These are phyloP conservation scores for Spathaspora boniae DNA, from an alignment of 805 yeast species.

Conservation along the genomic window DNA sequence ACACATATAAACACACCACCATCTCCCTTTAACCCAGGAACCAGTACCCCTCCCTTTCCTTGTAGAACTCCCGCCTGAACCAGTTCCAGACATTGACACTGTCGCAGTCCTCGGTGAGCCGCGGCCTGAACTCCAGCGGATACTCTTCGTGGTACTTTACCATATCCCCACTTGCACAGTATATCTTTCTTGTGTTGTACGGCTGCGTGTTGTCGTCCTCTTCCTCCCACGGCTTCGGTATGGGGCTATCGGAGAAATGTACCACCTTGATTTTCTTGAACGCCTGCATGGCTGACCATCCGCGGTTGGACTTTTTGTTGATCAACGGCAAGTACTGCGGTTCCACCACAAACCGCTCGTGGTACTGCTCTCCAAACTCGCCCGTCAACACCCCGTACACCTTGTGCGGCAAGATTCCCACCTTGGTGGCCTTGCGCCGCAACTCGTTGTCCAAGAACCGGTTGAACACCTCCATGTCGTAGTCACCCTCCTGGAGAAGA, in stretches of 20 bases:
- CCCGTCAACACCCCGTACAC: slow-evolving; percentile 51
- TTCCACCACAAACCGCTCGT: slow-evolving; percentile 39
- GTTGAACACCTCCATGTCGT: slow-evolving; percentile 54
- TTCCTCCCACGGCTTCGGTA: slow-evolving; percentile 61
- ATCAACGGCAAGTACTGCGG: slow-evolving; percentile 40
- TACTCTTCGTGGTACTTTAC: slow-evolving; percentile 13
- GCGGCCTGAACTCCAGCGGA: slow-evolving; percentile 22
- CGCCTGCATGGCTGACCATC: slow-evolving; percentile 32
- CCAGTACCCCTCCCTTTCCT: slow-evolving; percentile 10
- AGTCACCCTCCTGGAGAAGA: slow-evolving; percentile 32
- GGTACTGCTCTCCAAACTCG: slow-evolving; percentile 39
- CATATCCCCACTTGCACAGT: slow-evolving; percentile 20
- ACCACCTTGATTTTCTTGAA: slow-evolving; percentile 39
- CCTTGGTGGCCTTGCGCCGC: slow-evolving; percentile 5
- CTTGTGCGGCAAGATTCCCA: slow-evolving; percentile 47
- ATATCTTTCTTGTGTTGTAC: slow-evolving; percentile 23
- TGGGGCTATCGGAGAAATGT: slow-evolving; percentile 66
- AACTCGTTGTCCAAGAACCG: slow-evolving; percentile 28
- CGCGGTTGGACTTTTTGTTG: slow-evolving; percentile 12
- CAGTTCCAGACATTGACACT: slow-evolving; percentile 29
- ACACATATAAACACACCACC: too few relatives aligned
- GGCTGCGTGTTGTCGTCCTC: slow-evolving; percentile 20
- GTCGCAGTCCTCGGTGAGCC: slow-evolving; percentile 23
- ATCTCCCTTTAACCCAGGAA: too few relatives aligned
- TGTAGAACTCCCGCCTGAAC: slow-evolving; percentile 20